Conservation (phyloP, 768 basidiomycete genomes). For the Suillus subaureus region DNA sequence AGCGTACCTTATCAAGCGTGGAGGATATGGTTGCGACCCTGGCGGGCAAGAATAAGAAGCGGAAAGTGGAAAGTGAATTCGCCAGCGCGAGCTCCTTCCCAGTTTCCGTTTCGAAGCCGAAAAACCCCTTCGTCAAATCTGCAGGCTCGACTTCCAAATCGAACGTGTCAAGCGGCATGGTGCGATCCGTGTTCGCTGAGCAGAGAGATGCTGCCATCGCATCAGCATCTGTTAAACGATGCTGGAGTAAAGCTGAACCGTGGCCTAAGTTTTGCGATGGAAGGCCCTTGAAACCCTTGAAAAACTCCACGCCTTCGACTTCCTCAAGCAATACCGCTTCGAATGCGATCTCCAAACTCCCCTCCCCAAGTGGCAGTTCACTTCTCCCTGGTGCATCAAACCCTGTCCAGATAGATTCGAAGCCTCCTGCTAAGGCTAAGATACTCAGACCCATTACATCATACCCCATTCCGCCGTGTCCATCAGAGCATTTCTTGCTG, state of each 20-base stretch:
- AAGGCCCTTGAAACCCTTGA: background rate
- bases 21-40: slow-evolving; percentile 23
- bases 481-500: slow-evolving; percentile 28
- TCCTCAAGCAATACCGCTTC: background rate
- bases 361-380: background rate
- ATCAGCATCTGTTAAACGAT: background rate
- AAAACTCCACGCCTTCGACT: too few species aligned
- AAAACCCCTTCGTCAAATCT: slow-evolving; percentile 26
- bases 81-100: slow-evolving; percentile 12
- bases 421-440: slow-evolving; percentile 16
- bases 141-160: background rate
- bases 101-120: slow-evolving; percentile 9
- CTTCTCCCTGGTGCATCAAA: background rate
- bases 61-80: slow-evolving; percentile 25
- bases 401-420: background rate
- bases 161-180: background rate
- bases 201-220: background rate
- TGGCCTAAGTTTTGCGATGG: slow-evolving; percentile 1
- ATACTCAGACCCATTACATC: slow-evolving; percentile 33
- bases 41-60: slow-evolving; percentile 18
- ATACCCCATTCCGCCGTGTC: slow-evolving; percentile 27
- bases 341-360: background rate
- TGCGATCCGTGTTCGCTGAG: slow-evolving; percentile 19
- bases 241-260: background rate
- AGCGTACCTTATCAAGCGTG: slow-evolving; percentile 23